Base-by-base conservation (phyloP, 1,284 basidiomycete species). In the Ceratobasidium theobromae region DNA sequence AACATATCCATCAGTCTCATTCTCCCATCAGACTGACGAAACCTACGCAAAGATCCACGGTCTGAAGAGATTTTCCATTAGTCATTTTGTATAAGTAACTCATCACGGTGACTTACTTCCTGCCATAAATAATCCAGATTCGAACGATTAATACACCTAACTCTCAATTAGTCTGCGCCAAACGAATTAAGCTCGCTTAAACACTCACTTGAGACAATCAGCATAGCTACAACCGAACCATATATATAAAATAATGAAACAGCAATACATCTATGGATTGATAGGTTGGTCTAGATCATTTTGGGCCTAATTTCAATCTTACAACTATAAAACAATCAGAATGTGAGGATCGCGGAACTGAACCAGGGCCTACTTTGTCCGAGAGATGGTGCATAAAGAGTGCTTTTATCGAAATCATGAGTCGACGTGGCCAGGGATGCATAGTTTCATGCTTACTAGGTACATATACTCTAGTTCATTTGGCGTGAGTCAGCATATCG, bases 211-310 rank as follows among this genome's bases (percentile, higher is more conserved):
- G 55, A 43, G n/a, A 41, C 55, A 27, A 58, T 28, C 16, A 58
- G 21, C 55, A 58, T 58, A 5, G 55, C 55, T 6, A 58, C 18
- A 23, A 58, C 30, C 2, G 55, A 43, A 3, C 55, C 55, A 33
- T 58, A 58, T 18, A 58, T 58, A 25, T 58, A 58, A 30, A 46
- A 58, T 21, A 27, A 46, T 32, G 43, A 45, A 9, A 58, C 30
- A n/a, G 43, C 41, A 25, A 58, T 14, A 23, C 55, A 58, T 12
- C 55, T 58, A 33, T 43, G 16, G 30, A 32, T n/a, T 12, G 11
- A 9, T 40, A 28, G 40, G 18, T 28, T 12, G 41, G 2, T 2
- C 32, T 27, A 14, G 14, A 8, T 14, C n/a, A n/a, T n/a, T n/a
- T n/a, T n/a, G n/a, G n/a, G n/a, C n/a, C n/a, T n/a, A n/a, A n/a